Percentiles rank a stretch among this genome's conserved stretches.
These are phyloP conservation scores for Parascedosporium putredinis DNA, from an alignment of 2,329 filamentous ascomycete species.

Conservation along the genomic window DNA sequence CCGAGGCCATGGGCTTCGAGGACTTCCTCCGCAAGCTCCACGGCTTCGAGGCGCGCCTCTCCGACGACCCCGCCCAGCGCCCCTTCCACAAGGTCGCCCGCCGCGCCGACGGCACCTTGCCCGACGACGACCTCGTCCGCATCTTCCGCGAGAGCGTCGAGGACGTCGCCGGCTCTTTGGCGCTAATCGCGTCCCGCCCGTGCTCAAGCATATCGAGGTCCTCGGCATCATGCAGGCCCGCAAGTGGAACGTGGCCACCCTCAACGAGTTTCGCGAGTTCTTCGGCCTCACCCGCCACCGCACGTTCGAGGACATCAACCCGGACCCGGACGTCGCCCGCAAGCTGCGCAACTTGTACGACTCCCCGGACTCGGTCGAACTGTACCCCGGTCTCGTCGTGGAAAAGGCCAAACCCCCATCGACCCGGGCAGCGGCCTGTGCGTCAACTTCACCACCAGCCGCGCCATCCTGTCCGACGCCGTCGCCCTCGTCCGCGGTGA, in stretches of 20 bases:
- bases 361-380: slow-evolving; percentile 40
- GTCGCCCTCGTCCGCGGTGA: slow-evolving; percentile 53
- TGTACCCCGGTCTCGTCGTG: slow-evolving; percentile 47
- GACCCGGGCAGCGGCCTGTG: slow-evolving; percentile 35
- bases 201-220: slow-evolving; percentile 34
- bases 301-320: slow-evolving; percentile 40
- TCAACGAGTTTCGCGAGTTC: slow-evolving; percentile 41
- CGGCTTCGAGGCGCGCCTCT: slow-evolving; percentile 27
- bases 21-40: slow-evolving; percentile 8
- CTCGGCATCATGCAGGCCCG: slow-evolving; percentile 36
- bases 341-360: slow-evolving; percentile 36
- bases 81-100: slow-evolving; percentile 28
- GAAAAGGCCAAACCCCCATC: slow-evolving; percentile 45
- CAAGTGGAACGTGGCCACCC: slow-evolving; percentile 38
- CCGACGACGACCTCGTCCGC: slow-evolving; percentile 43
- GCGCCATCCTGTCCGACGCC: slow-evolving; percentile 52
- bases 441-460: slow-evolving; percentile 32
- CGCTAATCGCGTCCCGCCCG: slow-evolving; percentile 34
- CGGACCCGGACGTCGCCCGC: slow-evolving; percentile 33
- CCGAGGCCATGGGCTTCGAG: slow-evolving; percentile 12
- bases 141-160: slow-evolving; percentile 36
- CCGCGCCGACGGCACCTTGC: slow-evolving; percentile 36
- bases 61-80: slow-evolving; percentile 40
- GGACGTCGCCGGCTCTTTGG: slow-evolving; percentile 41
- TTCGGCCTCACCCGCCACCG: slow-evolving; percentile 39